phyloP scores from a whole-genome alignment of 2,329 filamentous ascomycete genomes.

The Triangularia setosa region DNA sequence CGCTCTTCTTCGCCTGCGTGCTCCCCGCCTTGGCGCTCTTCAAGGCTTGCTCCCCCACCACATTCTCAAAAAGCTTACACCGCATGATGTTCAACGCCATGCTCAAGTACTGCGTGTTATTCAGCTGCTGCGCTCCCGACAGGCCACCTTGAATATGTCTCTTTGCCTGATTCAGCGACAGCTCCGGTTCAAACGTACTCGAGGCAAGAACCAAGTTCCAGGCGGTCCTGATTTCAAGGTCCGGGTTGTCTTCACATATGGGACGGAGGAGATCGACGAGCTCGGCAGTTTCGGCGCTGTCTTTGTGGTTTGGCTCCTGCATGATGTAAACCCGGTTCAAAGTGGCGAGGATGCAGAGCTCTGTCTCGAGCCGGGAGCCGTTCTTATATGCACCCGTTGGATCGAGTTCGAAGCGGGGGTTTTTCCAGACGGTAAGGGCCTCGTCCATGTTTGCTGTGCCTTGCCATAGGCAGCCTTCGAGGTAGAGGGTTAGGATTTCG shows the following conservation, averaged over 20 bases:
- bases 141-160: conserved; percentile 71
- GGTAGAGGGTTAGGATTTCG: conserved; percentile 60
- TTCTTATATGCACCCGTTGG: conserved; percentile 32
- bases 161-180: conserved; percentile 72
- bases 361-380: conserved; percentile 44
- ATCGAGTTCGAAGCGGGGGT: conserved; percentile 54
- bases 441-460: conserved; percentile 67
- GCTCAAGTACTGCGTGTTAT: conserved; percentile 75
- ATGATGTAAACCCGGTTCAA: conserved; percentile 72
- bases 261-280: conserved; percentile 64
- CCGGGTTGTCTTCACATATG: conserved; percentile 65
- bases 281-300: conserved; percentile 55
- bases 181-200: conserved; percentile 56
- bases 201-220: conserved; percentile 73
- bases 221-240: conserved; percentile 71
- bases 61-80: conserved; percentile 73
- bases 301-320: conserved; percentile 55
- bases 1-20: conserved; percentile 64
- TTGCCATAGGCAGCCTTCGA: conserved; percentile 72
- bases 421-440: conserved; percentile 65
- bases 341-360: conserved; percentile 61
- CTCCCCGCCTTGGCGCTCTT: conserved; percentile 70
- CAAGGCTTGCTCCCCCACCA: conserved; percentile 74
- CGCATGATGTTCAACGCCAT: conserved; percentile 85
- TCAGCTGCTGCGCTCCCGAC: conserved; percentile 61